Evolutionary conservation across 2,329 filamentous ascomycete genomes (phyloP), one percentile per base, ranked within the genome.

Genomic region (Pyrenochaeta sp.): DNA sequence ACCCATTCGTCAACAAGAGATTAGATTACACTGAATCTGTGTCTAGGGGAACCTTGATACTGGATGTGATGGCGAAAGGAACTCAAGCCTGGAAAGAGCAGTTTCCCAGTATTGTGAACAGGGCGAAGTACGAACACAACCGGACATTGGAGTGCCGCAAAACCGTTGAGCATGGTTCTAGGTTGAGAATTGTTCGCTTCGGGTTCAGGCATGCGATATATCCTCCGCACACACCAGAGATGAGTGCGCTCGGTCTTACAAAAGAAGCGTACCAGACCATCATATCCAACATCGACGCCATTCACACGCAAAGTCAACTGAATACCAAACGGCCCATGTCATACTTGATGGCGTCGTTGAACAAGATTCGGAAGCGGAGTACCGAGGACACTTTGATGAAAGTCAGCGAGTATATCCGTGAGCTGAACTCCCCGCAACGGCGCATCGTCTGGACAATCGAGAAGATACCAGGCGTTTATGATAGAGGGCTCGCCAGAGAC

Each of bases 401-500:
- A 49, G 59, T 68, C 22, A 64, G 55, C 32, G 64, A 69, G 15
- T 72, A 67, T 34, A 52, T 69, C 37, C 59, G 66, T n/a, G 36
- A 59, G 25, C 39, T 72, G 34, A 72, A 71, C 40, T 55, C 55
- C 9, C 46, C 58, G 9, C 59, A 65, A 30, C 52, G 60, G 27
- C 54, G 56, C 5, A 46, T 70, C 2, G 61, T 72, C 5, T 72
- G 70, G 67, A 72, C 66, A 3, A 64, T 72, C 42, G 67, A 71
- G 52, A 62, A 65, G 46, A 66, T 72, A 19, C 66, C 65, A 1
- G 59, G 61, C 2, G 67, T 68, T 6, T 71, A 68, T 37, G 65
- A 69, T 24, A 40, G 57, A 27, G 56, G 57, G 0, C 32, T 65
- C n/a, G 58, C 54, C 12, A 32, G 52, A 30, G 61, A 65, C 24